A percentile compares a stretch with the other conserved stretches of the same genome.
phyloP scores from a whole-genome alignment of 345 rosid species.

The Eucalyptus albens region DNA sequence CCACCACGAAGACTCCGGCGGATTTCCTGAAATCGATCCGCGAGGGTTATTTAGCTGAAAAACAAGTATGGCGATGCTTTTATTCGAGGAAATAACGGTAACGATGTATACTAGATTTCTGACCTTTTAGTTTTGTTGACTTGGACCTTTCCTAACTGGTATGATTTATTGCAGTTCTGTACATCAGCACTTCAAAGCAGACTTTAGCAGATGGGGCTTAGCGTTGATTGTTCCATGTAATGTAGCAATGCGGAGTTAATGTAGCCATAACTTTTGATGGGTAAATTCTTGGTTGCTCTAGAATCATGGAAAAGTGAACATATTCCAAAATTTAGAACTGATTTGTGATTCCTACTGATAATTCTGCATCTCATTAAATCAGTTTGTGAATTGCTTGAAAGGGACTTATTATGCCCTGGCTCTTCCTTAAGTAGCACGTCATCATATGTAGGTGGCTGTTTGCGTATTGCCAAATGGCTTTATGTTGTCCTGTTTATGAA shows the following conservation, averaged over 20 bases:
- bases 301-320: neutral
- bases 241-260: neutral
- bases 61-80: slow-evolving; percentile 95
- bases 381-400: neutral
- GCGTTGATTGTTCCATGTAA: neutral
- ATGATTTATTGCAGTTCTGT: slow-evolving; percentile 51
- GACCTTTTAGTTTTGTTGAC: neutral
- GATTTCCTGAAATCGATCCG: slow-evolving; percentile 94
- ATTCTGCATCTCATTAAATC: neutral
- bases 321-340: neutral
- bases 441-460: neutral
- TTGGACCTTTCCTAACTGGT: neutral
- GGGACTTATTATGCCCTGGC: neutral
- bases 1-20: slow-evolving; percentile 43
- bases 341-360: neutral
- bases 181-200: slow-evolving; percentile 83
- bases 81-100: slow-evolving; percentile 94
- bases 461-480: neutral
- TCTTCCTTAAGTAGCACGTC: neutral
- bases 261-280: neutral
- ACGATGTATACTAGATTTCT: neutral
- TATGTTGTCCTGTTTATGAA: neutral
- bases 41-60: slow-evolving; percentile 36
- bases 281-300: neutral
- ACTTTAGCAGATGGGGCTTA: slow-evolving; percentile 77